Conservation (phyloP, 1,284 basidiomycete genomes). For the Schizophyllum amplum region DNA sequence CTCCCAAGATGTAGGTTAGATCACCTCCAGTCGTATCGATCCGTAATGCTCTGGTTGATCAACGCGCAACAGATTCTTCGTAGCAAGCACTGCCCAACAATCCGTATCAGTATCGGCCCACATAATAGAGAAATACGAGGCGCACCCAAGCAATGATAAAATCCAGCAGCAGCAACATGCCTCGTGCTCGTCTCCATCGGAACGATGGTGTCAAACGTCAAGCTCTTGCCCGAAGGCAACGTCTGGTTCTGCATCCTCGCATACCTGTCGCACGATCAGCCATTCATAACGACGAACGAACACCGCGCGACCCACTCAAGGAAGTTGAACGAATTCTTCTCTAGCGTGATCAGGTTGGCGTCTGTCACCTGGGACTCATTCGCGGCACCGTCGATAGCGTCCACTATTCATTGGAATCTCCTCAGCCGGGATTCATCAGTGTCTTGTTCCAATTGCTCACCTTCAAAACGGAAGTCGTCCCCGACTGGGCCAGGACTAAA, state of each 20-base stretch:
- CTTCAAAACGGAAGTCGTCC: constrained; percentile 59
- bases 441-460: constrained; percentile 31
- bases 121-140: constrained; percentile 7
- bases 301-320: constrained; percentile 47
- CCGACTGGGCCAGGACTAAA: constrained; percentile 30
- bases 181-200: constrained; percentile 57
- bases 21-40: constrained; percentile 18
- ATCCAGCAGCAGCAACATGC: constrained; percentile 68
- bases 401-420: not conserved
- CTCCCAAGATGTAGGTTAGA: not conserved
- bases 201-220: constrained; percentile 59
- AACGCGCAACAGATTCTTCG: constrained; percentile 51
- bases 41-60: constrained; percentile 49
- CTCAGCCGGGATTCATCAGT: not conserved
- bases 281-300: not conserved
- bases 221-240: constrained; percentile 35
- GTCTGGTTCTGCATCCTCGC: constrained; percentile 65
- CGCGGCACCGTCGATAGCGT: constrained; percentile 12
- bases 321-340: constrained; percentile 71
- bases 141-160: constrained; percentile 76
- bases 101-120: not conserved
- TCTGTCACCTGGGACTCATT: constrained; percentile 48
- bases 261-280: constrained; percentile 40
- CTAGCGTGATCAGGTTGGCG: constrained; percentile 47
- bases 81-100: constrained; percentile 46